phyloP scores from a whole-genome alignment of 2,329 filamentous ascomycete genomes.

The Ophiostoma piceae region DNA sequence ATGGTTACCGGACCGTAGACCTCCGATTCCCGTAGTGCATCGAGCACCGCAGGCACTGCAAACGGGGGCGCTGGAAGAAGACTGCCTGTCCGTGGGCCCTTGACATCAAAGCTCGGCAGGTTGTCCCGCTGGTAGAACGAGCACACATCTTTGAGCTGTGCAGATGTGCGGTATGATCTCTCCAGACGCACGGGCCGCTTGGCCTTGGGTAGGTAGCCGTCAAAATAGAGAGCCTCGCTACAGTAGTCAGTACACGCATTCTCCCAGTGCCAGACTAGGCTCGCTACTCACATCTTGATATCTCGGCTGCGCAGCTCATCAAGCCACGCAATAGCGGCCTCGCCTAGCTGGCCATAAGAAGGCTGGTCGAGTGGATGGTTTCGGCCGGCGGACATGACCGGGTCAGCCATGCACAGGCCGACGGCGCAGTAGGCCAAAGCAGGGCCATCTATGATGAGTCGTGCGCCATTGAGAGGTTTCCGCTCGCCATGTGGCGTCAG shows the following conservation, averaged over 20 bases:
- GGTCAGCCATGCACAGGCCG: slow-evolving; percentile 24
- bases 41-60: slow-evolving; percentile 70
- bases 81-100: slow-evolving; percentile 25
- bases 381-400: slow-evolving; percentile 15
- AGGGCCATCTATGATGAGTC: slow-evolving; percentile 31
- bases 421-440: slow-evolving; percentile 31
- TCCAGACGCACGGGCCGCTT: slow-evolving; percentile 60
- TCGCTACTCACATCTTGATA: slow-evolving; percentile 23
- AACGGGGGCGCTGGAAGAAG: slow-evolving; percentile 53
- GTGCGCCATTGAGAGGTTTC: slow-evolving; percentile 23
- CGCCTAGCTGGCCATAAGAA: slow-evolving; percentile 27
- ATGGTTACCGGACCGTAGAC: slow-evolving; percentile 42
- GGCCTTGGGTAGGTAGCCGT: slow-evolving; percentile 66
- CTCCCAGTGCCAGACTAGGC: background rate
- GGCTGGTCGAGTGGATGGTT: slow-evolving; percentile 28
- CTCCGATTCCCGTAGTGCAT: slow-evolving; percentile 52
- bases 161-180: slow-evolving; percentile 55
- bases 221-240: slow-evolving; percentile 70
- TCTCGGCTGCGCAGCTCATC: slow-evolving; percentile 25
- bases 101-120: slow-evolving; percentile 22
- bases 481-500: slow-evolving; percentile 29
- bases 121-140: slow-evolving; percentile 30
- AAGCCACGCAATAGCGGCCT: slow-evolving; percentile 27
- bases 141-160: slow-evolving; percentile 49
- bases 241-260: background rate